Percentiles rank a stretch among this genome's conserved stretches.
Evolutionary conservation across 306 rosid genomes (phyloP).

Genomic region (Lotus japonicus): DNA sequence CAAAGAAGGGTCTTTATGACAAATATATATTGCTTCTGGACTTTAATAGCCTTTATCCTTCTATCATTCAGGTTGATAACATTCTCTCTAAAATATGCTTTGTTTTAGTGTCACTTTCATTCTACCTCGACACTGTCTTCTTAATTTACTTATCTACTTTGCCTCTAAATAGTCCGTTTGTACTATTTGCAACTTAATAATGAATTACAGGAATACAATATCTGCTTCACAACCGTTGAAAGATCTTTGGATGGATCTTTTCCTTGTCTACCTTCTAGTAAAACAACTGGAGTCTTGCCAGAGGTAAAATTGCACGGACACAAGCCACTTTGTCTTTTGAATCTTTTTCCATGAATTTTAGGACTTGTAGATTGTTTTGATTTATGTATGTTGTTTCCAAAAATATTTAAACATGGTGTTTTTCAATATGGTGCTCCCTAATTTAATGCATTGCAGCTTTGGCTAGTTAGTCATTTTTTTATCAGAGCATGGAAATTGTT

Average conservation of each 20-base stretch:
- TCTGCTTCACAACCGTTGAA: slow-evolving; percentile 94
- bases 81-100: slow-evolving; percentile 2
- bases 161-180: background rate
- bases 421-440: background rate
- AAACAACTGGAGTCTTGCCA: slow-evolving; percentile 77
- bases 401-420: background rate
- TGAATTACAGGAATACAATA: slow-evolving; percentile 79
- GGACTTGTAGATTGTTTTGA: background rate
- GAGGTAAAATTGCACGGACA: slow-evolving; percentile 49
- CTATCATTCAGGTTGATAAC: slow-evolving; percentile 83
- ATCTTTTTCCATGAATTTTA: background rate
- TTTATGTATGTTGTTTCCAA: background rate
- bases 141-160: slow-evolving; percentile 3
- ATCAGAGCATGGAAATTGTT: background rate
- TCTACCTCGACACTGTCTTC: background rate
- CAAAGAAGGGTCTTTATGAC: slow-evolving; percentile 94
- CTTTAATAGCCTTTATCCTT: slow-evolving; percentile 97
- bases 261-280: slow-evolving; percentile 70
- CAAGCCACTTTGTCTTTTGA: background rate
- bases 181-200: slow-evolving; percentile 12
- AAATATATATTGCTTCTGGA: slow-evolving; percentile 85
- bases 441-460: background rate
- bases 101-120: background rate
- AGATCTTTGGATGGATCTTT: slow-evolving; percentile 57
- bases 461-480: background rate